Evolutionary conservation across 1,284 basidiomycete species (phyloP).

Genomic region (Sanghuangporus baumii): DNA sequence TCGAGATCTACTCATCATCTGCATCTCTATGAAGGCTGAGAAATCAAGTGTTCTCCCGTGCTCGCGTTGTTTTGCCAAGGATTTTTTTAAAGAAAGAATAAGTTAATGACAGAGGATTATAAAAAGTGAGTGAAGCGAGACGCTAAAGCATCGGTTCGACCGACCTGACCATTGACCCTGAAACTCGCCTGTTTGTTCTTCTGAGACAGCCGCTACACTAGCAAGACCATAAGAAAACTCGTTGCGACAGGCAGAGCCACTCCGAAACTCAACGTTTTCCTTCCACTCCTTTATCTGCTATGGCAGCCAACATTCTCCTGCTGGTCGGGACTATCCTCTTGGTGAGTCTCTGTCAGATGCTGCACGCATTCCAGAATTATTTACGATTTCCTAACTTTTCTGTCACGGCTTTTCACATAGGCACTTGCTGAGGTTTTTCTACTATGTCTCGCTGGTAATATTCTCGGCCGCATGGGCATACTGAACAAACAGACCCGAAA

Average conservation of each 20-base stretch:
- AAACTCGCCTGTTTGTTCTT: background rate
- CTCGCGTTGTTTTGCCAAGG: background rate
- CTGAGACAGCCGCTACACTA: background rate
- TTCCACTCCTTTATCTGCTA: slow-evolving; percentile 1
- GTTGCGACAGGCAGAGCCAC: background rate
- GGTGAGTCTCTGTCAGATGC: background rate
- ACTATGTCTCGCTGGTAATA: slow-evolving; percentile 80
- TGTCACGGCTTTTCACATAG: slow-evolving; percentile 33
- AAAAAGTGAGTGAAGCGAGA: background rate
- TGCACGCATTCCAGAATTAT: background rate
- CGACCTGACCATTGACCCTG: background rate
- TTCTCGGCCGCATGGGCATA: slow-evolving; percentile 73
- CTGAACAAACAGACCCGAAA: slow-evolving; percentile 89
- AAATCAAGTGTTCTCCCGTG: background rate
- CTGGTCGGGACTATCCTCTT: slow-evolving; percentile 12
- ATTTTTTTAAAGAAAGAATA: background rate
- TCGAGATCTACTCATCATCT: background rate
- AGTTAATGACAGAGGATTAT: background rate
- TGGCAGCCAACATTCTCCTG: slow-evolving; percentile 11
- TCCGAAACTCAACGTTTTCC: slow-evolving; percentile 1
- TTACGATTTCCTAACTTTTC: background rate
- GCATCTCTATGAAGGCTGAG: background rate
- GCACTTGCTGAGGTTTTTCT: slow-evolving; percentile 89
- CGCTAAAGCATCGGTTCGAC: background rate
- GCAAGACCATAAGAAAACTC: background rate